These are phyloP conservation scores for Didymella segeticola DNA, from an alignment of 2,329 filamentous ascomycete genomes.

Conservation along the genomic window DNA sequence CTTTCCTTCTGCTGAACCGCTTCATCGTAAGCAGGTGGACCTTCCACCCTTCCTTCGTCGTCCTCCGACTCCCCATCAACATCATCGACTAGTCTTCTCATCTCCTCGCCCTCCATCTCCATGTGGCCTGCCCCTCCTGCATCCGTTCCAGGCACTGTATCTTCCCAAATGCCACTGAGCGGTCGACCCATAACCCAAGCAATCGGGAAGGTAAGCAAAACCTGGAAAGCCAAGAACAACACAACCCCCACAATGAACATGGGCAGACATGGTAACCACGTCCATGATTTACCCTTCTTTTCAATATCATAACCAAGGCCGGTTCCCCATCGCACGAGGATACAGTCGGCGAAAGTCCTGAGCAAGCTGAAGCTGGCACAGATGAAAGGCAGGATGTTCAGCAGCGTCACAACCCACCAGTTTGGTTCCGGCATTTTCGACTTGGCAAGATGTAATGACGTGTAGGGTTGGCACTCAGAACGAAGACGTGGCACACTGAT, in stretches of 20 bases:
- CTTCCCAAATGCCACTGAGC: neutral
- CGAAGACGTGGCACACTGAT: neutral
- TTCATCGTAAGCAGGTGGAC: constrained; percentile 12
- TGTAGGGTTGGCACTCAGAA: neutral
- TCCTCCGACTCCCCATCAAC: constrained; percentile 14
- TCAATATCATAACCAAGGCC: constrained; percentile 4
- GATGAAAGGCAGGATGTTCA: constrained; percentile 23
- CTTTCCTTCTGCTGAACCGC: neutral
- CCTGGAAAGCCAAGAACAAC: constrained; percentile 1
- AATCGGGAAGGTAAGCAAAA: constrained; percentile 4
- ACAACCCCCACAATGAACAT: constrained; percentile 2
- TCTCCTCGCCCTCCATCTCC: constrained; percentile 23
- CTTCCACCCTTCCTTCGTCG: neutral
- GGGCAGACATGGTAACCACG: constrained; percentile 21
- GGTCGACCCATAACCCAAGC: constrained; percentile 17
- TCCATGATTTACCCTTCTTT: neutral
- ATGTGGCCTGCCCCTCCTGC: constrained; percentile 5
- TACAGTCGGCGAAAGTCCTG: constrained; percentile 19
- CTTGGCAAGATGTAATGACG: neutral
- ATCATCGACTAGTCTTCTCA: constrained; percentile 16
- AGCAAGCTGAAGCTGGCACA: constrained; percentile 20
- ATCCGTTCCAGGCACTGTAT: neutral
- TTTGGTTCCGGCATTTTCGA: neutral
- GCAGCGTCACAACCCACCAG: constrained; percentile 17
- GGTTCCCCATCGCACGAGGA: constrained; percentile 18